Evolutionary conservation across 352 stramenopile species (phyloP), one percentile per base, ranked within the genome.

Genomic region (Globisporangium takayamanum): DNA sequence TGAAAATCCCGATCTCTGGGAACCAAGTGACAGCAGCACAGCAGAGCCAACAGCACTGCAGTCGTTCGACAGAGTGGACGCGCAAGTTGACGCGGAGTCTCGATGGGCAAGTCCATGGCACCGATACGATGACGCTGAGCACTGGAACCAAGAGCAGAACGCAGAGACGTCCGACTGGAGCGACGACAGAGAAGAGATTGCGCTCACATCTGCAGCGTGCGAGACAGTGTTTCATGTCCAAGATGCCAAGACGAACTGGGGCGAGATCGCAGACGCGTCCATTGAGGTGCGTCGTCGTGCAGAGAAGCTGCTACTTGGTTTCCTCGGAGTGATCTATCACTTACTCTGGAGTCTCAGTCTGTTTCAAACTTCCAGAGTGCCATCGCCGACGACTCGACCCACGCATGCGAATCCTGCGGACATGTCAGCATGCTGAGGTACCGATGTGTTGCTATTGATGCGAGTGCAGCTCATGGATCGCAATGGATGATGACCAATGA

Each of bases 241-340:
- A 59, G 59, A 65, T 18, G 52, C 52, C 5, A 46, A 30, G 26
- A 65, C 53, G 4, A 65, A 65, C 33, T 65, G 59, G 59, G 59
- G 46, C 1, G 37, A 55, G 25, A 28, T 5, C 47, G 14, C 10
- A 12, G 20, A 52, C n/a, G 18, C 30, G 20, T 10, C 44, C 2
- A 7, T 39, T 11, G 37, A 52, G 46, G 59, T 60, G 28, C 18
- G 46, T 30, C n/a, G 2, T 14, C 51, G 16, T 44, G 30, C 15
- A n/a, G 11, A 11, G 25, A 46, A 42, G 3, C 8, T 1, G 20
- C 12, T n/a, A 26, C 28, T 18, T n/a, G 26, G 6, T 36, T 36
- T 5, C 8, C 8, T 10, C 30, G 5, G 30, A 36, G 22, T 22
- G 22, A 22, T 22, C 30, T 36, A 0, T 36, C 30, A 2, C 30